These are phyloP conservation scores for Sporothrix protearum DNA, from an alignment of 2,329 filamentous ascomycete species.

Conservation along the genomic window DNA sequence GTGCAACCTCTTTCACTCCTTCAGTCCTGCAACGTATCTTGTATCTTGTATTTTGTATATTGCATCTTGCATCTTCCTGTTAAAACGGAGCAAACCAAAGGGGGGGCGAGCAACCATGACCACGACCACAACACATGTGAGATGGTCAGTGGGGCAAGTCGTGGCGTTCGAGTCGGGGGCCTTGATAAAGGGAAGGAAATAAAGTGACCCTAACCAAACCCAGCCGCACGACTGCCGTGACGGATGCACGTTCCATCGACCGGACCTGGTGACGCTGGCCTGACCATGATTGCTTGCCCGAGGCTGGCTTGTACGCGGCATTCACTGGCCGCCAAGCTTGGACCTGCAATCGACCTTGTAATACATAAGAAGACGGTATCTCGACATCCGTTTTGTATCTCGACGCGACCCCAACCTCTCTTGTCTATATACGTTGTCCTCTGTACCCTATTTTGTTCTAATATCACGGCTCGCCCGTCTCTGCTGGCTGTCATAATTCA, in stretches of 20 bases:
- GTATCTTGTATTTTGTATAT: background rate
- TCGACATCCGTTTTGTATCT: background rate
- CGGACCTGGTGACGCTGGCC: slow-evolving; percentile 1
- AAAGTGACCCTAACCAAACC: background rate
- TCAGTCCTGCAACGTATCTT: background rate
- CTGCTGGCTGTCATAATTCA: background rate
- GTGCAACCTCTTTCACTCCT: background rate
- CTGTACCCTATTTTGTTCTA: background rate
- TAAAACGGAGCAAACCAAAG: background rate
- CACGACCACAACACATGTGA: too few relatives aligned
- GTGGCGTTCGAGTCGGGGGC: background rate
- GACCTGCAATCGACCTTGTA: background rate
- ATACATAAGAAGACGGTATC: background rate
- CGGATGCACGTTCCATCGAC: background rate
- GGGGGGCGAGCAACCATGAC: background rate
- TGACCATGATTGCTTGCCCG: background rate
- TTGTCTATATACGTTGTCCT: background rate
- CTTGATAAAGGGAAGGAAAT: background rate
- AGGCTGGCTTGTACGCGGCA: background rate
- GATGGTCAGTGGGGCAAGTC: background rate
- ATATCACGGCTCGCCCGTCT: background rate
- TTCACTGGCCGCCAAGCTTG: background rate
- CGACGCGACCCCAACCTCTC: background rate
- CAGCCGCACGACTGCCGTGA: background rate
- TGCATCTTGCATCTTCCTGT: too few relatives aligned